Conservation (phyloP, 768 basidiomycete genomes). For the Leccinum imitatum region DNA sequence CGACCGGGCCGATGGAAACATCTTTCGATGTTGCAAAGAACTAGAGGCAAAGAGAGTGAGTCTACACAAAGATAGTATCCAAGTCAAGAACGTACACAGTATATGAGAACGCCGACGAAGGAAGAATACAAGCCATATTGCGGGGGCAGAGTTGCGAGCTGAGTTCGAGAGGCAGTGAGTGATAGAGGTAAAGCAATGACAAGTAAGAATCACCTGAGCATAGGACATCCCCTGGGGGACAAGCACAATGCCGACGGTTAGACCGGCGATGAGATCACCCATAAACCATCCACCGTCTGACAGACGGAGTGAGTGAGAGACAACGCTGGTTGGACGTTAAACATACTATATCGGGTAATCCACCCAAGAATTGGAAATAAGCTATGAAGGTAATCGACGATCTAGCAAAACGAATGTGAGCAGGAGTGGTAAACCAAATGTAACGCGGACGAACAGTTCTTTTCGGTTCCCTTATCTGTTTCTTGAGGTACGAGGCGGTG, state of each 20-base stretch:
- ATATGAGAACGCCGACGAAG: slow-evolving; percentile 83
- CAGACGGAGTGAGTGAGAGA: neutral
- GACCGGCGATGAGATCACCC: slow-evolving; percentile 85
- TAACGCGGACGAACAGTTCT: slow-evolving; percentile 40
- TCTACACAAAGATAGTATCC: no score
- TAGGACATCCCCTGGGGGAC: slow-evolving; percentile 96
- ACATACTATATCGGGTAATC: slow-evolving; percentile 84
- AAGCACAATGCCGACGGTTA: slow-evolving; percentile 94
- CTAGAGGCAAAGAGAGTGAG: slow-evolving; percentile 35
- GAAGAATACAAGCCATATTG: slow-evolving; percentile 95
- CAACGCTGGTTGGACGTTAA: neutral
- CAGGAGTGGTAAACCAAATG: neutral
- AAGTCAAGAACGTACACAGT: slow-evolving; percentile 59
- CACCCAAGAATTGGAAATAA: slow-evolving; percentile 86
- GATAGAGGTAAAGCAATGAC: neutral
- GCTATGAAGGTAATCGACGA: slow-evolving; percentile 59
- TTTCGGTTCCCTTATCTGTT: slow-evolving; percentile 45
- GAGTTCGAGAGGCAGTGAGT: neutral
- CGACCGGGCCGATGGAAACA: slow-evolving; percentile 98
- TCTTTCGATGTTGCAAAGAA: slow-evolving; percentile 98
- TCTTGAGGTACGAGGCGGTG: slow-evolving; percentile 51
- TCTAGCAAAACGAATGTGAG: slow-evolving; percentile 37
- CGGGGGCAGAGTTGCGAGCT: slow-evolving; percentile 82
- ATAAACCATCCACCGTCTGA: slow-evolving; percentile 75
- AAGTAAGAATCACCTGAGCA: slow-evolving; percentile 50